Conservation (phyloP, 495 filamentous ascomycete species). For the Physcia stellaris region DNA sequence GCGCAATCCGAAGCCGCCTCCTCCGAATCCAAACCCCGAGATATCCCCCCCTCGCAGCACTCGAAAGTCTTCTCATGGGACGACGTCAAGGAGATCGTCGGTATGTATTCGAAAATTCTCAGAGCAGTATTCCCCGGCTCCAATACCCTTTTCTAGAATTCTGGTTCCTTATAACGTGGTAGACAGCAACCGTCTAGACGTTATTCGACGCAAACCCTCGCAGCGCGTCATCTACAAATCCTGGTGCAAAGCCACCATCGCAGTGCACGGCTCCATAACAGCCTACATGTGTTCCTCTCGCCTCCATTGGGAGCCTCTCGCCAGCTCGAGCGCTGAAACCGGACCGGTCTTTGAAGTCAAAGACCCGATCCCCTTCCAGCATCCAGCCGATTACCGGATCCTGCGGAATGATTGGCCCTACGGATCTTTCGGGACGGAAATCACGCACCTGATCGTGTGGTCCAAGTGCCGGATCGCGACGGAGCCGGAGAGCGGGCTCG, state of each 20-base stretch:
- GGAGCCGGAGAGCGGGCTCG: neutral
- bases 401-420: slow-evolving; percentile 4
- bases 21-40: neutral
- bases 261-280: slow-evolving; percentile 2
- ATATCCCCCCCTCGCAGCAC: neutral
- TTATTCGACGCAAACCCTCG: slow-evolving; percentile 1
- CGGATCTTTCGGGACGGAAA: slow-evolving; percentile 1
- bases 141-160: neutral
- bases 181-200: neutral
- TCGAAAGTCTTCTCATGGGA: slow-evolving; percentile 2
- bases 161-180: neutral
- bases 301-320: neutral
- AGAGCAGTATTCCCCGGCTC: neutral
- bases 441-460: slow-evolving; percentile 2
- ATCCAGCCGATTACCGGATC: neutral
- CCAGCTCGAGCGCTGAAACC: neutral
- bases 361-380: neutral
- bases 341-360: neutral
- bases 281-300: slow-evolving; percentile 1
- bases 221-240: slow-evolving; percentile 1
- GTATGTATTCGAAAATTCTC: neutral
- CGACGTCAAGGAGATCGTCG: slow-evolving; percentile 1
- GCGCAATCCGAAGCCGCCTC: neutral
- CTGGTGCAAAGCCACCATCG: slow-evolving; percentile 1
- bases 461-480: neutral